Evolutionary conservation across 1,284 basidiomycete genomes (phyloP).

Genomic region (Marasmius fiardii): DNA sequence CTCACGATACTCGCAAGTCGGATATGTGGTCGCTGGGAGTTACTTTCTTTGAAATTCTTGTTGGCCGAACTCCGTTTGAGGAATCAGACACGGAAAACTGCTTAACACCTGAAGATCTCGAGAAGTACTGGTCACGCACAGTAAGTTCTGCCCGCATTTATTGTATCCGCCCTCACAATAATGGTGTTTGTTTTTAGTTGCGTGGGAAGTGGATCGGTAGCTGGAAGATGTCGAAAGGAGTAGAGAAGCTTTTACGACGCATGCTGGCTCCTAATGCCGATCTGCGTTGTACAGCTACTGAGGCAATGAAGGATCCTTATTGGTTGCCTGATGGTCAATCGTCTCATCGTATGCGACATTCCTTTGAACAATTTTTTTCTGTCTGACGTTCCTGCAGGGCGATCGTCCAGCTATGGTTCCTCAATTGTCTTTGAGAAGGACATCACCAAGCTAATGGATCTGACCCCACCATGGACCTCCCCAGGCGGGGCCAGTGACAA

Average conservation of each 20-base stretch:
- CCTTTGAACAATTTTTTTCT: background rate
- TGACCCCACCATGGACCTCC: slow-evolving; percentile 31
- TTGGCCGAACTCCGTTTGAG: slow-evolving; percentile 91
- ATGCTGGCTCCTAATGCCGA: slow-evolving; percentile 81
- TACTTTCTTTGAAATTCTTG: slow-evolving; percentile 89
- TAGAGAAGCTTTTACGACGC: slow-evolving; percentile 63
- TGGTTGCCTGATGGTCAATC: slow-evolving; percentile 43
- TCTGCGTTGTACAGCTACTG: slow-evolving; percentile 60
- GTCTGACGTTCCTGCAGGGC: slow-evolving; percentile 32
- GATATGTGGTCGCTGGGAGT: slow-evolving; percentile 93
- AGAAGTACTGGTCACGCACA: slow-evolving; percentile 82
- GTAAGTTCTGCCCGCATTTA: slow-evolving; percentile 32
- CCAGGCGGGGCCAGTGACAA: slow-evolving; percentile 17
- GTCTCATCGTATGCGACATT: slow-evolving; percentile 30
- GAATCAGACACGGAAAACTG: slow-evolving; percentile 77
- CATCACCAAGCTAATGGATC: slow-evolving; percentile 37
- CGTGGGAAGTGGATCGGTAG: slow-evolving; percentile 83
- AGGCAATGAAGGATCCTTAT: slow-evolving; percentile 65
- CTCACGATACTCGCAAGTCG: slow-evolving; percentile 89
- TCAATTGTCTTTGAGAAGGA: slow-evolving; percentile 48
- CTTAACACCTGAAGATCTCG: slow-evolving; percentile 76
- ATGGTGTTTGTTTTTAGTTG: slow-evolving; percentile 38
- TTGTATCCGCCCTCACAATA: slow-evolving; percentile 2
- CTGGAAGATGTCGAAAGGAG: slow-evolving; percentile 66
- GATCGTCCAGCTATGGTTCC: slow-evolving; percentile 50